Base-by-base conservation (phyloP, 495 filamentous ascomycete species). In the Hypoxylon cercidicola region DNA sequence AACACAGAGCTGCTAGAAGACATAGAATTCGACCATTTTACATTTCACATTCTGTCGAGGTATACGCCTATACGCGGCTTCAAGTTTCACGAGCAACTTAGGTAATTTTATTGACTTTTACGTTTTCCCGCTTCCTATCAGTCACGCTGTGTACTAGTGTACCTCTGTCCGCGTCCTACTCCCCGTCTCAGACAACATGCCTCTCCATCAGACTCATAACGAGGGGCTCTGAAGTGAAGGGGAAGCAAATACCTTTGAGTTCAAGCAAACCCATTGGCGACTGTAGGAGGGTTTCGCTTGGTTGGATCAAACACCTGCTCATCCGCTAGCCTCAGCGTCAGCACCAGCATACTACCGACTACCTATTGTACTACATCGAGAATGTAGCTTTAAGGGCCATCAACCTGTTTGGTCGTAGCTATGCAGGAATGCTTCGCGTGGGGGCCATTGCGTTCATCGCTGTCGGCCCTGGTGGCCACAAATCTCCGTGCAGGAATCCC, bases 51-150 rank as follows among this genome's bases (percentile, higher is more conserved):
- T 32, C 9, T 32, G 8, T 43, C 19, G 20, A 15, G 41, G 11
- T n/a, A n/a, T n/a, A n/a, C n/a, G n/a, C n/a, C n/a, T 30, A 15
- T 2, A 16, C 19, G 21, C 8, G 19, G n/a, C 2, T 34, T 34
- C 10, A 32, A 47, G 20, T 21, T 25, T 35, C 32, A 58, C 58
- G 58, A 59, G 47, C 64, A 67, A 67, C 57, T 52, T 67, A 40
- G 15, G 35, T 60, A 45, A 52, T 62, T 58, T 61, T 51, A 64
- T 60, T 57, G 20, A 47, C 49, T 63, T 69, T 50, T 52, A 20
- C 28, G 34, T 48, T 53, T 46, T 34, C 37, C 62, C 30, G 11
- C 56, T 54, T 63, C 57, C 53, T 46, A 61, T 61, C 66, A 56
- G 37, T 43, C 15, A 51, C 21, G 16, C 15, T 35, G 12, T 55